A percentile compares a stretch with the other conserved stretches of the same genome.
Evolutionary conservation across 306 rosid species (phyloP).

Genomic region (Corylus avellana): DNA sequence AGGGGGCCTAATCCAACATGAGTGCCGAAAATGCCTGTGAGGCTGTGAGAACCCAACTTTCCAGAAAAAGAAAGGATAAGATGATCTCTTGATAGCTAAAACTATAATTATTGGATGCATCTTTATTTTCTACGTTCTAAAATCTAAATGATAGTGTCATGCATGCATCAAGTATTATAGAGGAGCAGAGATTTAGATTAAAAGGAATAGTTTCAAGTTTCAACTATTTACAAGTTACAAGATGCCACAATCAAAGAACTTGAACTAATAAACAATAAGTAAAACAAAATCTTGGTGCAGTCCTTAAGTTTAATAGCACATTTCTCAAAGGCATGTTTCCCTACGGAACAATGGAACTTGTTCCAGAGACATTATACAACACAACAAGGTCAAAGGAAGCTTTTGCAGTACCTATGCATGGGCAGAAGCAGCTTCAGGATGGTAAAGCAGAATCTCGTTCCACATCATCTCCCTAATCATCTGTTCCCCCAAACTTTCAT

Average conservation of each 20-base stretch:
- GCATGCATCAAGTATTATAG: constrained; percentile 3
- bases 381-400: constrained; percentile 16
- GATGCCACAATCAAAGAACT: constrained; percentile 24
- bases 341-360: constrained; percentile 13
- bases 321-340: constrained; percentile 23
- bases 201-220: constrained; percentile 26
- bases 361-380: constrained; percentile 8
- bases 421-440: constrained; percentile 57
- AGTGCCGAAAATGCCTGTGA: background rate
- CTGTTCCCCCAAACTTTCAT: constrained; percentile 52
- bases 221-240: constrained; percentile 47
- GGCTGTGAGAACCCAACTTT: background rate
- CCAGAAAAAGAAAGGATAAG: background rate
- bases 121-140: background rate
- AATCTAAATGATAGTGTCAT: constrained; percentile 11
- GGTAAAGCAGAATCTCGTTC: constrained; percentile 79
- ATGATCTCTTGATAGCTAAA: background rate
- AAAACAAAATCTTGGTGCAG: constrained; percentile 31
- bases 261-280: constrained; percentile 9
- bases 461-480: constrained; percentile 83
- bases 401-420: constrained; percentile 26
- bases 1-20: too few relatives aligned
- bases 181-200: constrained; percentile 15
- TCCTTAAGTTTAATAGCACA: constrained; percentile 25
- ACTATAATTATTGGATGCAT: background rate